phyloP scores from a whole-genome alignment of 352 stramenopile species.

The Elongisporangium anandrum region DNA sequence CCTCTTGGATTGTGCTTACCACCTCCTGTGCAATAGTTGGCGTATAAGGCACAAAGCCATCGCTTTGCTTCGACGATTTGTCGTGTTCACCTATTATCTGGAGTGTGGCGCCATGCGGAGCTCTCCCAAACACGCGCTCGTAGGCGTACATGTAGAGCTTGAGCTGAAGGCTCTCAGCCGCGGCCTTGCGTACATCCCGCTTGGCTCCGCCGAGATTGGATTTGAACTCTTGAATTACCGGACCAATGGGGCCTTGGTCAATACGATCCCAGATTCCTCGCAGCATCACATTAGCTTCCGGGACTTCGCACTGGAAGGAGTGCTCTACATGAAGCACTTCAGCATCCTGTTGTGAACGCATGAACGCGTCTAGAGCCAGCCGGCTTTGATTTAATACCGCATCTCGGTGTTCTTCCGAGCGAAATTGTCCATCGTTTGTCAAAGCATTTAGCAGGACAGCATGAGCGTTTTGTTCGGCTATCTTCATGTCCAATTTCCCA shows the following conservation, averaged over 20 bases:
- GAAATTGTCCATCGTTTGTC: constrained; percentile 31
- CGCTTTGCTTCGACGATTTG: constrained; percentile 3
- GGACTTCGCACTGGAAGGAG: constrained; percentile 49
- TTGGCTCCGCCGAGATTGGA: constrained; percentile 54
- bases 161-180: constrained; percentile 71
- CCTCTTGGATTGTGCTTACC: constrained; percentile 29
- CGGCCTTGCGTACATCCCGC: constrained; percentile 49
- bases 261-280: constrained; percentile 79
- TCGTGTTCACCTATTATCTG: constrained; percentile 42
- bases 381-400: constrained; percentile 32
- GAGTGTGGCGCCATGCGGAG: constrained; percentile 48
- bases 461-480: constrained; percentile 5
- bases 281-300: constrained; percentile 44
- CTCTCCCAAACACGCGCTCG: constrained; percentile 41
- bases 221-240: constrained; percentile 83
- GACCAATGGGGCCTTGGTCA: constrained; percentile 21
- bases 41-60: constrained; percentile 42
- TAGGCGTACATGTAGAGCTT: constrained; percentile 83
- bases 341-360: constrained; percentile 24
- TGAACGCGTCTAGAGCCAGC: constrained; percentile 38
- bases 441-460: constrained; percentile 1
- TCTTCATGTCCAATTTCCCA: neutral
- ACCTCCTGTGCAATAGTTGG: constrained; percentile 24
- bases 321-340: constrained; percentile 55
- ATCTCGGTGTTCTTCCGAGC: constrained; percentile 23